Percentiles rank a stretch among this genome's conserved stretches.
Evolutionary conservation across 2,329 filamentous ascomycete species (phyloP).

Genomic region (Trichophyton equinum): DNA sequence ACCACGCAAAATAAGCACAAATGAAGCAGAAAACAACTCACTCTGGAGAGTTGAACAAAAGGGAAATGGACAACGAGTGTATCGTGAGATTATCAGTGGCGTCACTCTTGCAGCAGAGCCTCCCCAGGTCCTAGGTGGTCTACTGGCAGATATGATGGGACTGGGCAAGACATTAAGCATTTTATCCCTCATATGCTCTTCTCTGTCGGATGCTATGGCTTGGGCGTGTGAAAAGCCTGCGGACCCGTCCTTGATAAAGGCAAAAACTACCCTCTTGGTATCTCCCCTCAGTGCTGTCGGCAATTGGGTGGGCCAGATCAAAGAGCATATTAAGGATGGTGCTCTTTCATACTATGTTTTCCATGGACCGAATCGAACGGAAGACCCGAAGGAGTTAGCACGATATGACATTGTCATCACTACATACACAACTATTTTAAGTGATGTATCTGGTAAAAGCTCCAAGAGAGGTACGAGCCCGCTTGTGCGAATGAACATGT

Average conservation of each 20-base stretch:
- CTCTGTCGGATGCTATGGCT: conserved; percentile 46
- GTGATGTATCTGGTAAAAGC: conserved; percentile 56
- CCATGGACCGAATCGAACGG: conserved; percentile 66
- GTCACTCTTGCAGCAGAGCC: conserved; percentile 49
- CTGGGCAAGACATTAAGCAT: conserved; percentile 81
- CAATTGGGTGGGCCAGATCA: conserved; percentile 92
- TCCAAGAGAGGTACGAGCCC: conserved; percentile 50
- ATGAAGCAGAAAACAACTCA: conserved; percentile 53
- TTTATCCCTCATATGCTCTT: conserved; percentile 60
- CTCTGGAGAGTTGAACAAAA: conserved; percentile 59
- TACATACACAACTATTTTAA: conserved; percentile 78
- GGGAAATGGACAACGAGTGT: conserved; percentile 48
- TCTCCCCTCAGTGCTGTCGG: conserved; percentile 82
- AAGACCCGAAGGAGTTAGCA: conserved; percentile 54
- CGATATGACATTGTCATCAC: conserved; percentile 78
- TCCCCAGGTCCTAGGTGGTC: conserved; percentile 56
- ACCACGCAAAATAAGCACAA: conserved; percentile 44
- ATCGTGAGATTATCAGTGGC: conserved; percentile 77
- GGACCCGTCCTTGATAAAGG: conserved; percentile 41
- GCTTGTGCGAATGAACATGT: conserved; percentile 73
- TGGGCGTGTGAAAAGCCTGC: conserved; percentile 49
- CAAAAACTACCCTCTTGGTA: conserved; percentile 69
- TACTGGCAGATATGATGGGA: conserved; percentile 79
- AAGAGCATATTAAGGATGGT: conserved; percentile 57
- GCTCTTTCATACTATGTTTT: conserved; percentile 67